Conservation (phyloP, 192 early-diverging fungal genomes). For the Coemansia sp. region DNA sequence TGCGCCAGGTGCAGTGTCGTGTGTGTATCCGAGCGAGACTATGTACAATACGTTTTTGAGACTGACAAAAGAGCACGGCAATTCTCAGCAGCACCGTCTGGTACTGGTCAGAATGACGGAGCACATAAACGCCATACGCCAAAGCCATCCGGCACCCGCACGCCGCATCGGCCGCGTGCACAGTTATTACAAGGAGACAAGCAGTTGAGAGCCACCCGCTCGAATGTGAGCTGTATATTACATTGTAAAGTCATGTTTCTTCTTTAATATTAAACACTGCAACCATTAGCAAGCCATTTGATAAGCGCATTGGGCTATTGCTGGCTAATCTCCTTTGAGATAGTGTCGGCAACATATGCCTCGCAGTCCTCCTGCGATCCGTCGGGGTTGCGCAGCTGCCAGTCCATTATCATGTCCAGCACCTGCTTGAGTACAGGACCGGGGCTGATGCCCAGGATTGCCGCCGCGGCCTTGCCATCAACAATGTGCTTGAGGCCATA, state of each 20-base stretch:
- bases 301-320: not conserved
- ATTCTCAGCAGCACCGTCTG: conserved; percentile 21
- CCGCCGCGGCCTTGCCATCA: conserved; percentile 63
- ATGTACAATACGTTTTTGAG: conserved; percentile 38
- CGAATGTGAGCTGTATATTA: too few species aligned
- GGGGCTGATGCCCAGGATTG: conserved; percentile 67
- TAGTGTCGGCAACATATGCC: conserved; percentile 44
- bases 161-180: conserved; percentile 27
- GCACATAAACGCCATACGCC: conserved; percentile 16
- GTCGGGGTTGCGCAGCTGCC: conserved; percentile 76
- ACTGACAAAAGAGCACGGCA: conserved; percentile 12
- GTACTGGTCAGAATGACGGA: conserved; percentile 25
- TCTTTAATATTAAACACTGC: not conserved
- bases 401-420: conserved; percentile 72
- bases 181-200: not conserved
- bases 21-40: conserved; percentile 26
- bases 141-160: conserved; percentile 2
- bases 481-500: conserved; percentile 51
- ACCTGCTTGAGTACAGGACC: conserved; percentile 68
- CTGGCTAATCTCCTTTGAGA: not conserved
- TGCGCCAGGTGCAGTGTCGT: not conserved
- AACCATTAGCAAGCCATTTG: not conserved
- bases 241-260: not conserved
- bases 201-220: not conserved
- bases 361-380: conserved; percentile 66